Base-by-base conservation (phyloP, 1,284 basidiomycete genomes). In the Moesziomyces globuligerus region DNA sequence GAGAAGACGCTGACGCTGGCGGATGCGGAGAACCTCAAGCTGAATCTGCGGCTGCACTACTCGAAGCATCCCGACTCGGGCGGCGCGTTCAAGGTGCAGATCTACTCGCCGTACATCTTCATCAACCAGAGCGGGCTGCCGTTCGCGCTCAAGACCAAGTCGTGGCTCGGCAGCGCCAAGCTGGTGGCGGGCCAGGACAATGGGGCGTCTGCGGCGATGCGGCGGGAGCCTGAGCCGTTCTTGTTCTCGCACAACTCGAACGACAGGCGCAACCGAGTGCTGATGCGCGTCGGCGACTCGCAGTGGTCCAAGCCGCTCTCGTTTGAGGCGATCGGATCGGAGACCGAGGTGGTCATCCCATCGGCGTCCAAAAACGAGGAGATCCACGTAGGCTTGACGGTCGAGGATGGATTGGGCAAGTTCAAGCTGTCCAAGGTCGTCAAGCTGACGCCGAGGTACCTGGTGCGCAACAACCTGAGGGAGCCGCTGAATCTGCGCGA, bases 41-140 rank as follows among this genome's bases (percentile, higher is more conserved):
- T 98, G 44, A 88, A 91, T 71, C 85, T 98, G 49, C 89, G 86
- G 66, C 84, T 98, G 29, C 93, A 96, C 82, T 98, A 97, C 81
- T 58, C 70, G 60, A 75, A 75, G 41, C 93, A 92, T 83, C 89
- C 92, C 3, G 89, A 97, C 60, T 92, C 94, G 11, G 96, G 95
- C 3, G 94, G 96, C n/a, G 94, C 95, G 1, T 96, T 97, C 87
- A 95, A 93, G 83, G 92, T 98, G 1, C 95, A 98, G 83, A 90
- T 99, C 50, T 98, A 94, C 81, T 90, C 89, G 72, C 94, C 96
- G 3, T 98, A 91, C 82, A 86, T 98, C 48, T 85, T 98, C 47
- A 84, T 97, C 82, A 99, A 99, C 85, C 97, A 97, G 86, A 93
- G 93, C 0, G 91, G 90, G 1, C 83, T 95, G 45, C 90, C 93